Evolutionary conservation across 257 asterid species (phyloP), one percentile per base, ranked within the genome.

Genomic region (Nicotiana paniculata): DNA sequence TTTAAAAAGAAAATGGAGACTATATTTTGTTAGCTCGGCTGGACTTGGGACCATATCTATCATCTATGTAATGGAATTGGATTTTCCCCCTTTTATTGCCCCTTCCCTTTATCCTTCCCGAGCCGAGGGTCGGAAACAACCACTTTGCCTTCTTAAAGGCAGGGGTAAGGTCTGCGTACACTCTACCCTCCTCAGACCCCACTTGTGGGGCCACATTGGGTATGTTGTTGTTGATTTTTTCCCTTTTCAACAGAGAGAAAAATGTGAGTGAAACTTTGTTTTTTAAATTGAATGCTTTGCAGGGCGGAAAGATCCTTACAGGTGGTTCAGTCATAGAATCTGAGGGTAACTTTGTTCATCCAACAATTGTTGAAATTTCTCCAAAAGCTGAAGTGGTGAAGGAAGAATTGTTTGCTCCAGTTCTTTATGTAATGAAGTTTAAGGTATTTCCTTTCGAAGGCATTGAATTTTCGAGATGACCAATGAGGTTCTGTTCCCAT

Each of bases 351-450:
- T 94, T 89, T 83, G 99, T 94, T 89, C 97, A 91, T 84, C 98
- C 99, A 68, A 96, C 99, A 61, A 92, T 94, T 61, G 98, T 94
- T 55, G 98, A 96, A 84, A 93, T 96, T 77, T 88, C 96, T 77
- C 68, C 96, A 21, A 82, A 65, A 74, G 92, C 97, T 35, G 90
- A 89, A 61, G 90, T 96, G 61, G 99, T 96, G 24, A 94, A 92
- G 93, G 96, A 94, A 89, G 98, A 94, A 87, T 82, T 96, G 86
- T 96, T 96, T 87, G 99, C 89, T 80, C 99, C 99, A n/a, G 98
- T 96, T 88, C 97, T 96, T 18, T 93, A 94, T 83, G 98, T 92
- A 17, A 92, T 96, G 96, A 96, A 93, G 77, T 96, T 96, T 89
- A 91, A 94, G 97, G 99, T 92, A 84, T 30, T 79, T 30, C 35